phyloP scores from a whole-genome alignment of 192 early-diverging fungal species.

The Mortierella hygrophila region DNA sequence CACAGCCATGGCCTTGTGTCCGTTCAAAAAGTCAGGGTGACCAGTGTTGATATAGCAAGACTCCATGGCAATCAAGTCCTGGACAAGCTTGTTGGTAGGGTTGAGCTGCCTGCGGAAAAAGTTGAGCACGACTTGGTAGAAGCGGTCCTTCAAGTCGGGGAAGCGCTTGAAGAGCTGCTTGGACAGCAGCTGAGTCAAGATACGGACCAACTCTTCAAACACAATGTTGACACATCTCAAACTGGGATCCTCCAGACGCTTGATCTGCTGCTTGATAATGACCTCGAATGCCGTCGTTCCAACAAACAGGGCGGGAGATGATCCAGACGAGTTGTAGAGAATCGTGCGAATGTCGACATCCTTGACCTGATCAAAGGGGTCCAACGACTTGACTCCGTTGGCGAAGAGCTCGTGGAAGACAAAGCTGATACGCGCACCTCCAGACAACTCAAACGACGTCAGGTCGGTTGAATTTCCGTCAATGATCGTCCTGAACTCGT shows the following conservation, averaged over 20 bases:
- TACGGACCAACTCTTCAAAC: slow-evolving; percentile 99
- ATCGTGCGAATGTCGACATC: slow-evolving; percentile 99
- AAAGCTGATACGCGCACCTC: slow-evolving; percentile 98
- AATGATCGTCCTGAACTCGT: slow-evolving; percentile 94
- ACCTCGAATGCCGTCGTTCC: slow-evolving; percentile 99
- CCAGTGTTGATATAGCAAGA: slow-evolving; percentile 97
- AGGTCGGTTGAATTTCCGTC: slow-evolving; percentile 97
- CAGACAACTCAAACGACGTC: slow-evolving; percentile 93
- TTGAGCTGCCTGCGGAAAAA: slow-evolving; percentile 92
- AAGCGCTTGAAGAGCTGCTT: slow-evolving; percentile 97
- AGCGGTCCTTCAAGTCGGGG: slow-evolving; percentile 92
- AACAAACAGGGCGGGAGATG: slow-evolving; percentile 97
- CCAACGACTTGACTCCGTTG: slow-evolving; percentile 91
- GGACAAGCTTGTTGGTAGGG: slow-evolving; percentile 97
- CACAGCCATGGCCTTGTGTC: slow-evolving; percentile 95
- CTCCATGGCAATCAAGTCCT: slow-evolving; percentile 94
- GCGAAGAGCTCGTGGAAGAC: slow-evolving; percentile 99
- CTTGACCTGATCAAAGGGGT: slow-evolving; percentile 99
- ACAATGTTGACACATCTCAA: slow-evolving; percentile 95
- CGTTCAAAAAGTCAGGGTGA: slow-evolving; percentile 98
- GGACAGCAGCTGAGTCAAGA: slow-evolving; percentile 90
- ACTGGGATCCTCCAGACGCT: slow-evolving; percentile 96
- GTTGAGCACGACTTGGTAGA: slow-evolving; percentile 92
- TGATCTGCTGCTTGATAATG: slow-evolving; percentile 99
- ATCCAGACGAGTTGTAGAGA: slow-evolving; percentile 97